phyloP scores from a whole-genome alignment of 305 asterid species.

The Coffea humblotiana region DNA sequence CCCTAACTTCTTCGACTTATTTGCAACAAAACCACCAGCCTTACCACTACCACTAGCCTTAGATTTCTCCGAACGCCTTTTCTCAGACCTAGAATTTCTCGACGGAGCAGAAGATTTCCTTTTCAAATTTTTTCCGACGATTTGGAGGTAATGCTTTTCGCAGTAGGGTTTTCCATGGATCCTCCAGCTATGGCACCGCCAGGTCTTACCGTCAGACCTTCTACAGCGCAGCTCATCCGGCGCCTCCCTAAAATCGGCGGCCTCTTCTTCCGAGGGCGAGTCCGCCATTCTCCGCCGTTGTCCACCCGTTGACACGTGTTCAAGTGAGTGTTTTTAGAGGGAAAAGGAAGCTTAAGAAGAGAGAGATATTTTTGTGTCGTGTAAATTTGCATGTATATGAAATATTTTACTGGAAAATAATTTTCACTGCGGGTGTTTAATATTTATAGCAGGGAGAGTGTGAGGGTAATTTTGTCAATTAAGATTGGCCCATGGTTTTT shows the following conservation, averaged over 20 bases:
- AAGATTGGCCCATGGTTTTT: neutral
- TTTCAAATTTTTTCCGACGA: neutral
- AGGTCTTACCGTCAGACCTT: conserved; percentile 24
- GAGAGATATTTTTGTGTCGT: no score
- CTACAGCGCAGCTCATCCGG: conserved; percentile 37
- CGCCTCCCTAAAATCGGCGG: neutral
- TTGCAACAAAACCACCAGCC: conserved; percentile 10
- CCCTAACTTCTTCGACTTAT: conserved; percentile 11
- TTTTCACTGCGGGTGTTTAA: neutral
- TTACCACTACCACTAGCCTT: conserved; percentile 3
- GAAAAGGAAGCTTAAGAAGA: neutral
- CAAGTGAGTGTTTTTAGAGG: conserved; percentile 17
- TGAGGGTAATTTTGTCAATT: neutral
- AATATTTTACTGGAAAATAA: neutral
- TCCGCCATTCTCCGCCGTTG: conserved; percentile 7
- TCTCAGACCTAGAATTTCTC: conserved; percentile 13
- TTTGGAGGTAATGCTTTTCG: conserved; percentile 26
- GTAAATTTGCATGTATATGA: neutral
- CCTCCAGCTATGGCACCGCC: conserved; percentile 36
- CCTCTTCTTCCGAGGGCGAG: neutral
- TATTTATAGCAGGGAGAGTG: neutral
- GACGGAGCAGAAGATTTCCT: conserved; percentile 11
- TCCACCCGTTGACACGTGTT: neutral
- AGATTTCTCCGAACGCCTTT: conserved; percentile 6
- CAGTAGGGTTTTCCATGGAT: conserved; percentile 25